Base-by-base conservation (phyloP, 768 basidiomycete genomes). In the Pleurotus citrinopileatus region DNA sequence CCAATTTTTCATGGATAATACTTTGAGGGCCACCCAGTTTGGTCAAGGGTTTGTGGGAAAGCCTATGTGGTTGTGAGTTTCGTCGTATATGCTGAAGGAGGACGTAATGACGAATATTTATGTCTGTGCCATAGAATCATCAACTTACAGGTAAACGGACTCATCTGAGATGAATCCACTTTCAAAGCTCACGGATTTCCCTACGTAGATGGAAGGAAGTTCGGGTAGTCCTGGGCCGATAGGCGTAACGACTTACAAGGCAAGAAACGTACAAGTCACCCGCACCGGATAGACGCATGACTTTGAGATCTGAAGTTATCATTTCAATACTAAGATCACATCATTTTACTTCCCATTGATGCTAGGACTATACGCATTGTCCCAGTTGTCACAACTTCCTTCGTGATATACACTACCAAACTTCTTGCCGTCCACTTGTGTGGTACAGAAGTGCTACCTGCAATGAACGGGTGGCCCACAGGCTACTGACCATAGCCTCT, bases 181-280 rank as follows among this genome's bases (percentile, higher is more conserved):
- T 10, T 25, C 27, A 34, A 52, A 20, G 53, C 26, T 22, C 28
- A 42, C 38, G 25, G 13, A 22, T 29, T 27, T 34, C 20, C n/a
- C n/a, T n/a, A n/a, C 34, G 25, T 47, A 76, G 73, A 77, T 77
- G 75, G 75, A 77, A 58, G 74, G 74, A 3, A 76, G 75, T 52
- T 69, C 75, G 6, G 75, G 75, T 5, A 69, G 71, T 43, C 75
- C 74, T 23, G 75, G 75, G 10, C 75, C 75, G 0, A 63, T 61
- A 1, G 72, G 72, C 12, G 72, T 70, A 15, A 74, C 75, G 2
- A 73, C 69, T 2, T 77, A 74, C 60, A 71, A 73, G 56, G 63
- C 67, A 53, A 71, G 74, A n/a, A 75, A 77, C 46, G 57, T 77
- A 10, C 51, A 68, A 38, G 63, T 76, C 13, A 76, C 71, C 7